Evolutionary conservation across 371 early-diverging fungal genomes (phyloP).

Genomic region (Mortierella sp.): DNA sequence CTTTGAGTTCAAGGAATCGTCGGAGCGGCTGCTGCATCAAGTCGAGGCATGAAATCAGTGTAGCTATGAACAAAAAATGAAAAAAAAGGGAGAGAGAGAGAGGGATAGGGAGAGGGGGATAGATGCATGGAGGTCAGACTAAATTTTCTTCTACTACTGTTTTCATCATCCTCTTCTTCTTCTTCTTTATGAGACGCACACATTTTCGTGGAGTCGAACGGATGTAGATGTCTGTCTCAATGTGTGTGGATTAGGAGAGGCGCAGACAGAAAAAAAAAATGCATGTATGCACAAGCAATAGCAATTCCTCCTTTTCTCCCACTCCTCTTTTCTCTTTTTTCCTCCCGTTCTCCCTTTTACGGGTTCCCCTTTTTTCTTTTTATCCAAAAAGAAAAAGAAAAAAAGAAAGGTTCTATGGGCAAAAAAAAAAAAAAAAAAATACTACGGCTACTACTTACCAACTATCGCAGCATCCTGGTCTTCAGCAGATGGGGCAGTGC

Average conservation of each 20-base stretch:
- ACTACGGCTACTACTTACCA: too few relatives aligned
- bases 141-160: too few relatives aligned
- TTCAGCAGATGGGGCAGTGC: constrained; percentile 13
- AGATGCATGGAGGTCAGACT: not conserved
- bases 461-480: not conserved
- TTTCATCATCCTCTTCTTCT: too few relatives aligned
- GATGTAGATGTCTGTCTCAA: too few relatives aligned
- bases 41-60: constrained; percentile 28
- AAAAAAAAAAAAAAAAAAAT: too few relatives aligned
- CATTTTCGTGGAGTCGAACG: too few relatives aligned
- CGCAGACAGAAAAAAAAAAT: not conserved
- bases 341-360: too few relatives aligned
- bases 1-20: constrained; percentile 25
- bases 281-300: not conserved
- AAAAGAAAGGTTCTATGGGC: too few relatives aligned
- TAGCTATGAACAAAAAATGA: constrained; percentile 13
- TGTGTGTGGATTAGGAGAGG: not conserved
- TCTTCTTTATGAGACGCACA: too few relatives aligned
- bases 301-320: constrained; percentile 20
- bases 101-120: not conserved
- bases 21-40: constrained; percentile 18
- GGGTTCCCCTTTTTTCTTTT: too few relatives aligned
- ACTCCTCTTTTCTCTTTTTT: too few relatives aligned
- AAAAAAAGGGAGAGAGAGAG: not conserved
- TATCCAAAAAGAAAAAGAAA: too few relatives aligned